These are phyloP conservation scores for Globisporangium acanthophoron DNA, from an alignment of 352 stramenopile genomes.

Conservation along the genomic window DNA sequence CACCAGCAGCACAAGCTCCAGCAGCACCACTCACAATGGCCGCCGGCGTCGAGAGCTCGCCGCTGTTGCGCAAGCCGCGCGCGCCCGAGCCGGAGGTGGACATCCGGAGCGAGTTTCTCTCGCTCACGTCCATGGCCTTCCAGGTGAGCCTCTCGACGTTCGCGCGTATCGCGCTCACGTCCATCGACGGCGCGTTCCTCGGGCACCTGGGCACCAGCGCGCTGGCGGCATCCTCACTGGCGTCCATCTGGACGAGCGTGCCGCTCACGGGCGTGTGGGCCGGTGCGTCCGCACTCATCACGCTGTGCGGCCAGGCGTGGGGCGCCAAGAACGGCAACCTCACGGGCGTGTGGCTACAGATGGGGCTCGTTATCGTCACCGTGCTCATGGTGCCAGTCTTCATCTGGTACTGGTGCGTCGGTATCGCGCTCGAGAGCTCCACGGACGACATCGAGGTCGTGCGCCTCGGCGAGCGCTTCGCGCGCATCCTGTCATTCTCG, in stretches of 20 bases:
- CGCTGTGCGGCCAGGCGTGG: slow-evolving; percentile 35
- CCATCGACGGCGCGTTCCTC: slow-evolving; percentile 74
- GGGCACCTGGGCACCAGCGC: slow-evolving; percentile 65
- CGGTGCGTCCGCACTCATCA: slow-evolving; percentile 63
- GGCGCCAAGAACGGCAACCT: slow-evolving; percentile 31
- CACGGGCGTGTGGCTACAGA: slow-evolving; percentile 32
- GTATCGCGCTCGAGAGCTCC: slow-evolving; percentile 48
- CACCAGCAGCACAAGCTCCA: slow-evolving; percentile 2
- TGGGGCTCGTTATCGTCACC: slow-evolving; percentile 27
- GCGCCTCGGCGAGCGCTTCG: slow-evolving; percentile 58
- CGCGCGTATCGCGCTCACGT: slow-evolving; percentile 71
- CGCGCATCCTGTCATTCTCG: slow-evolving; percentile 73
- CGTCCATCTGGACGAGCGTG: slow-evolving; percentile 72
- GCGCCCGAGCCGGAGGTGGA: slow-evolving; percentile 39
- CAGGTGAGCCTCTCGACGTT: slow-evolving; percentile 79
- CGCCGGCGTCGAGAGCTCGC: not conserved
- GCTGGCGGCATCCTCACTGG: slow-evolving; percentile 68
- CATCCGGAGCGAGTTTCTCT: slow-evolving; percentile 48
- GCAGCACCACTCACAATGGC: not conserved
- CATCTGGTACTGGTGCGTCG: slow-evolving; percentile 42
- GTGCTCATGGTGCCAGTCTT: slow-evolving; percentile 30
- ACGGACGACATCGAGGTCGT: slow-evolving; percentile 63
- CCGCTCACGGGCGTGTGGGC: slow-evolving; percentile 67
- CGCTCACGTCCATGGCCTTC: slow-evolving; percentile 69
- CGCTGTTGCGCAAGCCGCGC: not conserved